These are phyloP conservation scores for Hypomyces rosellus DNA, from an alignment of 2,329 filamentous ascomycete species.

Conservation along the genomic window DNA sequence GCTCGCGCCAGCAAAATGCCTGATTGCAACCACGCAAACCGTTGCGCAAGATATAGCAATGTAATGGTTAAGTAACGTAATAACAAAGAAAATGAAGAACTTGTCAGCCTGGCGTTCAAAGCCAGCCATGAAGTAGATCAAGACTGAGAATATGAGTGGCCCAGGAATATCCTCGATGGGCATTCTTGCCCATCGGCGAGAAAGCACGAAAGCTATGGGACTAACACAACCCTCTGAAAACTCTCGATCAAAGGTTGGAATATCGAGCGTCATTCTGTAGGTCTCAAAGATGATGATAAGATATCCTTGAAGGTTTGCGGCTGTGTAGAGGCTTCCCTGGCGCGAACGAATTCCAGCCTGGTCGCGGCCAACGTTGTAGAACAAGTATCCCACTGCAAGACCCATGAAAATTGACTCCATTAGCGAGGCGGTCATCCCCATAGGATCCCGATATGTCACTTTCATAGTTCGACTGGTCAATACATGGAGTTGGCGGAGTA, in stretches of 20 bases:
- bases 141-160: constrained; percentile 61
- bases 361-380: constrained; percentile 57
- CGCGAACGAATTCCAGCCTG: constrained; percentile 67
- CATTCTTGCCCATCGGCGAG: constrained; percentile 61
- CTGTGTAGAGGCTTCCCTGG: constrained; percentile 66
- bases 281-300: constrained; percentile 70
- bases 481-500: constrained; percentile 57
- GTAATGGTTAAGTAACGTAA: constrained; percentile 65
- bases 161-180: constrained; percentile 68
- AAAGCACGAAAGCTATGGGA: constrained; percentile 63
- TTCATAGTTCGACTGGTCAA: constrained; percentile 63
- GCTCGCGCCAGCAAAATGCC: constrained; percentile 64
- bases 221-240: constrained; percentile 67
- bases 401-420: constrained; percentile 66
- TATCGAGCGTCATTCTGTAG: constrained; percentile 68
- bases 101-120: constrained; percentile 57
- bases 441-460: constrained; percentile 66
- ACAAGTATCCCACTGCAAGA: constrained; percentile 67
- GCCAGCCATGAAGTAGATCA: constrained; percentile 74
- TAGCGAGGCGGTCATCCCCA: constrained; percentile 66
- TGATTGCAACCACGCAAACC: constrained; percentile 56
- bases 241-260: constrained; percentile 70
- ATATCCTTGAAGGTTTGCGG: constrained; percentile 67
- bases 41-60: constrained; percentile 67
- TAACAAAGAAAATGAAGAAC: constrained; percentile 66